Base-by-base conservation (phyloP, 2,329 filamentous ascomycete genomes). In the Dactylellina cionopaga region DNA sequence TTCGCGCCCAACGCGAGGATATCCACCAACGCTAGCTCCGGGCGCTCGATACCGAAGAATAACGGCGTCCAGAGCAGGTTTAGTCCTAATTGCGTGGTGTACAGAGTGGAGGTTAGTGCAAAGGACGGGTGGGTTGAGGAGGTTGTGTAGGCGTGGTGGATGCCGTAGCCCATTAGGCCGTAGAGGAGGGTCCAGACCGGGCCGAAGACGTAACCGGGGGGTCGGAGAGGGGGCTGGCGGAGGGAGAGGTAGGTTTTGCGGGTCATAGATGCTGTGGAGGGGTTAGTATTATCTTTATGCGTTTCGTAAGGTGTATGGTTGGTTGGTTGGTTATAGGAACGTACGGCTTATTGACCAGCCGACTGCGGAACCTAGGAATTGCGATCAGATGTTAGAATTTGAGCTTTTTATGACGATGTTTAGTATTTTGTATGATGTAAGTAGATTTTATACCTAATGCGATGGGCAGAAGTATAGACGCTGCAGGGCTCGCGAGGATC, bases 21-120 rank as follows among this genome's bases (percentile, higher is more conserved):
- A 79, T 97, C 91, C 25, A 85, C 85, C 5, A 91, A 87, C 2
- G 93, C 92, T 78, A 88, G 86, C 56, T 89, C 84, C 0, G 92
- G 92, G 13, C 87, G 86, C 75, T 89, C 88, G 54, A 89, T 79
- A n/a, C 86, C 85, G 79, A 96, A 97, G 85, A 97, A 97, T 9
- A 97, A 85, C 10, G 94, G 94, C 86, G 92, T 97, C 92, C 92
- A 98, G 59, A 89, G 80, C 27, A 96, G 83, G 80, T 97, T 97
- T 55, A 97, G 84, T 9, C 85, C 90, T 5, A 97, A 88, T 81
- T 97, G 93, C 70, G 92, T 84, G 1, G 90, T 91, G 83, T 96
- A 97, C 27, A 97, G 85, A 0, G 90, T 91, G 66, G 91, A 89
- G 75, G 89, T 90, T 75, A 88, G 84, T 79, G 86, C 86, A 56